Percentiles rank a stretch among this genome's conserved stretches.
phyloP scores from a whole-genome alignment of 768 basidiomycete genomes.

The Ramaria sp. region DNA sequence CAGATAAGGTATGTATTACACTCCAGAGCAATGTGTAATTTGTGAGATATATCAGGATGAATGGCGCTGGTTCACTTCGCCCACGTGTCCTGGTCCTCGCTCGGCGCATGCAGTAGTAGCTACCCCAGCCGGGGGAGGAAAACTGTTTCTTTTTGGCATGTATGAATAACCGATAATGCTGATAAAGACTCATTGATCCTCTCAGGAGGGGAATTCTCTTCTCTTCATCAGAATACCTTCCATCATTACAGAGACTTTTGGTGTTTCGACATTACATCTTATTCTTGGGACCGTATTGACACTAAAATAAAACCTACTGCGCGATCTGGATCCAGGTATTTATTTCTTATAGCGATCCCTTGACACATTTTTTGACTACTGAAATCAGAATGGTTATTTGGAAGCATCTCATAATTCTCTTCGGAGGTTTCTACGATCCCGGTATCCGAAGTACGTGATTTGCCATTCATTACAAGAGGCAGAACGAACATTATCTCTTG shows the following conservation, averaged over 20 bases:
- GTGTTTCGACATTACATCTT: slow-evolving; percentile 70
- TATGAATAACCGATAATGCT: background rate
- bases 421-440: slow-evolving; percentile 87
- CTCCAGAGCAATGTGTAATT: background rate
- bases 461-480: background rate
- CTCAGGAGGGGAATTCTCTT: slow-evolving; percentile 77
- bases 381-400: slow-evolving; percentile 66
- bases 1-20: slow-evolving; percentile 48
- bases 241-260: slow-evolving; percentile 88
- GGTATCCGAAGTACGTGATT: slow-evolving; percentile 57
- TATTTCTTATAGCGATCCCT: background rate
- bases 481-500: background rate
- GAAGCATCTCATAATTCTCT: slow-evolving; percentile 80
- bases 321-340: slow-evolving; percentile 72
- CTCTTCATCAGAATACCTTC: slow-evolving; percentile 70
- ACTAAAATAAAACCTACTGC: slow-evolving; percentile 73
- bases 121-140: slow-evolving; percentile 70
- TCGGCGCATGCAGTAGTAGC: slow-evolving; percentile 78
- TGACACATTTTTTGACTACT: background rate
- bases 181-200: background rate
- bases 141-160: slow-evolving; percentile 71
- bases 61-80: slow-evolving; percentile 80
- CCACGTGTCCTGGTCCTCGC: slow-evolving; percentile 77
- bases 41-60: slow-evolving; percentile 44
- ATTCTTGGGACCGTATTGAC: slow-evolving; percentile 82